Percentiles rank a stretch among this genome's conserved stretches.
phyloP scores from a whole-genome alignment of 805 yeast species.

The Isabelozyma pseudorhagii region DNA sequence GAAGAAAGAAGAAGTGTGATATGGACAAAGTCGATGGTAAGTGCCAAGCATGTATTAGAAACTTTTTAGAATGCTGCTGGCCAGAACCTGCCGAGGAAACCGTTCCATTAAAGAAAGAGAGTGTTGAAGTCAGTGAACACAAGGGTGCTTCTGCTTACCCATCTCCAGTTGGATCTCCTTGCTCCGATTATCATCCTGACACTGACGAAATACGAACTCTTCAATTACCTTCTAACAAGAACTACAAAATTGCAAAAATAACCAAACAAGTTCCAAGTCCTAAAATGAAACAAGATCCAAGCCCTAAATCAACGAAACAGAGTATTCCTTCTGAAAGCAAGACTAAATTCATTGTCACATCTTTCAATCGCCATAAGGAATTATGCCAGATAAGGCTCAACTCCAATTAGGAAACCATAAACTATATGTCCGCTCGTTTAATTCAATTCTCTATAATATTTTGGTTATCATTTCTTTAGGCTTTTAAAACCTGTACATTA shows the following conservation, averaged over 20 bases:
- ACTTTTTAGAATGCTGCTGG: constrained; percentile 45
- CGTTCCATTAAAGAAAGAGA: neutral
- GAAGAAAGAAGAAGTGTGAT: constrained; percentile 65
- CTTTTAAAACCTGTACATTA: neutral
- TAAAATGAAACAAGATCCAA: neutral
- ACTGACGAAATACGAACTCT: constrained; percentile 13
- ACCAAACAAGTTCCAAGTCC: constrained; percentile 1
- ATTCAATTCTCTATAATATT: neutral
- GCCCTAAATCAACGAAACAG: neutral
- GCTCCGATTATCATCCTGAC: constrained; percentile 10
- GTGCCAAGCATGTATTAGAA: constrained; percentile 44
- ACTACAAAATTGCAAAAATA: constrained; percentile 2
- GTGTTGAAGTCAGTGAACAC: constrained; percentile 4
- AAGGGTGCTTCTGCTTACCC: constrained; percentile 26
- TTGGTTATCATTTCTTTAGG: neutral
- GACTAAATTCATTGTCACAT: constrained; percentile 30
- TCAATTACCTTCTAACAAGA: constrained; percentile 12
- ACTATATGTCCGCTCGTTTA: neutral
- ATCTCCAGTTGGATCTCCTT: constrained; percentile 29
- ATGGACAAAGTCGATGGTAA: constrained; percentile 42
- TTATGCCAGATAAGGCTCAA: constrained; percentile 17
- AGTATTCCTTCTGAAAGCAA: neutral
- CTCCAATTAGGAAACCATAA: neutral
- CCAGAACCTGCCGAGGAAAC: constrained; percentile 16
- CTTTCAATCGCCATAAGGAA: constrained; percentile 25